Conservation (phyloP, 306 rosid genomes). For the Gleditsia sinensis region DNA sequence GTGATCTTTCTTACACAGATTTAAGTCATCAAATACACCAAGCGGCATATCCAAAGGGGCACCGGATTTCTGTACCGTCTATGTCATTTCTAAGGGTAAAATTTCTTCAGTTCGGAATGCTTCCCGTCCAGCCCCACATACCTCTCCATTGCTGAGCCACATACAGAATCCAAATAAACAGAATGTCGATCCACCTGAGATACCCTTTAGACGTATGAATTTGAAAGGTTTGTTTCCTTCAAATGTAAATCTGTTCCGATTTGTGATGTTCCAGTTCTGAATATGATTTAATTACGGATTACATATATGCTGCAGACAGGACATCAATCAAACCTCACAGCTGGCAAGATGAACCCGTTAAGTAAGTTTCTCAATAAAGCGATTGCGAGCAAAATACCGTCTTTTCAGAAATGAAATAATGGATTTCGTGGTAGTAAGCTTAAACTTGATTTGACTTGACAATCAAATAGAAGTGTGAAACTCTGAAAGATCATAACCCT, state of each 20-base stretch:
- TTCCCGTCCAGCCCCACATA: slow-evolving; percentile 59
- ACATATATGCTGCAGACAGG: slow-evolving; percentile 43
- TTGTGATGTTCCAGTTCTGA: neutral
- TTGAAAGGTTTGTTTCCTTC: slow-evolving; percentile 56
- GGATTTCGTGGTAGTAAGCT: too few relatives aligned
- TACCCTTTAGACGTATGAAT: slow-evolving; percentile 39
- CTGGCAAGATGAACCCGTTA: slow-evolving; percentile 53
- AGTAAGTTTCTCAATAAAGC: slow-evolving; percentile 41
- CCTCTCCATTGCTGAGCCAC: slow-evolving; percentile 64
- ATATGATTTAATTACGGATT: neutral
- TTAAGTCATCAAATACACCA: slow-evolving; percentile 65
- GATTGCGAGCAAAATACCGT: neutral
- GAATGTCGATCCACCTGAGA: slow-evolving; percentile 25
- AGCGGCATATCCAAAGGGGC: slow-evolving; percentile 64
- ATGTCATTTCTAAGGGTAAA: slow-evolving; percentile 80
- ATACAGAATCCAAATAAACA: slow-evolving; percentile 39
- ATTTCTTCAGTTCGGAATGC: slow-evolving; percentile 63
- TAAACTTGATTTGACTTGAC: too few relatives aligned
- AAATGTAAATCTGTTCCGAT: neutral
- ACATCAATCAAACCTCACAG: slow-evolving; percentile 61
- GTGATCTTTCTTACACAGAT: slow-evolving; percentile 47
- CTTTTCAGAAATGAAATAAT: neutral
- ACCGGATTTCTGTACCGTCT: slow-evolving; percentile 86
- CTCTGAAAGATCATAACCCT: too few relatives aligned
- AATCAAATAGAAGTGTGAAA: too few relatives aligned